A percentile compares a stretch with the other conserved stretches of the same genome.
Evolutionary conservation across 805 yeast genomes (phyloP).

Genomic region (Teunomyces kruisii): DNA sequence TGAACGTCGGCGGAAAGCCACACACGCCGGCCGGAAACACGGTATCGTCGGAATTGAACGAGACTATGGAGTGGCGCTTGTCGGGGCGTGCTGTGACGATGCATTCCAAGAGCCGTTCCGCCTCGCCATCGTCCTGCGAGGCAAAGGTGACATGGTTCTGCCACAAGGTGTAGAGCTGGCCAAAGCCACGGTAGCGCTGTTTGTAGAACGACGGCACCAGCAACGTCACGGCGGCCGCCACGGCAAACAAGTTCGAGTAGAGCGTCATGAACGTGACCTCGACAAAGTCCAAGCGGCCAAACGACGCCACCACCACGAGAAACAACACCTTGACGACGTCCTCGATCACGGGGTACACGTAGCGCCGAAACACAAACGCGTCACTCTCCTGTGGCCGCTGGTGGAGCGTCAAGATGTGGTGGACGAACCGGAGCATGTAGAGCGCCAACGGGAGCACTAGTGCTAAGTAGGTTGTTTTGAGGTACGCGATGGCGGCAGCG

Average conservation of each 20-base stretch:
- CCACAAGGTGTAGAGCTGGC: constrained; percentile 18
- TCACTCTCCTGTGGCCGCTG: not conserved
- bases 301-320: constrained; percentile 5
- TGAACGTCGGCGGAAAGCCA: constrained; percentile 15
- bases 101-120: constrained; percentile 8
- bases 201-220: constrained; percentile 8
- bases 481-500: not conserved
- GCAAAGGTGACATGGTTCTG: constrained; percentile 11
- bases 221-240: not conserved
- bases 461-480: constrained; percentile 11
- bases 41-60: constrained; percentile 18
- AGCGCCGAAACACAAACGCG: constrained; percentile 4
- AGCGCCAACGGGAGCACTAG: constrained; percentile 6
- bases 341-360: constrained; percentile 14
- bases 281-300: constrained; percentile 4
- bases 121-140: constrained; percentile 10
- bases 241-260: constrained; percentile 6
- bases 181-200: constrained; percentile 13
- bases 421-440: constrained; percentile 9
- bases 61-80: constrained; percentile 12
- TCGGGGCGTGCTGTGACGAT: constrained; percentile 7
- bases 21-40: not conserved
- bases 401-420: constrained; percentile 13
- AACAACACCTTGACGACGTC: constrained; percentile 8
- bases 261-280: constrained; percentile 10